phyloP scores from a whole-genome alignment of 139 green algal genomes.

The Chlamydomonas sp. region DNA sequence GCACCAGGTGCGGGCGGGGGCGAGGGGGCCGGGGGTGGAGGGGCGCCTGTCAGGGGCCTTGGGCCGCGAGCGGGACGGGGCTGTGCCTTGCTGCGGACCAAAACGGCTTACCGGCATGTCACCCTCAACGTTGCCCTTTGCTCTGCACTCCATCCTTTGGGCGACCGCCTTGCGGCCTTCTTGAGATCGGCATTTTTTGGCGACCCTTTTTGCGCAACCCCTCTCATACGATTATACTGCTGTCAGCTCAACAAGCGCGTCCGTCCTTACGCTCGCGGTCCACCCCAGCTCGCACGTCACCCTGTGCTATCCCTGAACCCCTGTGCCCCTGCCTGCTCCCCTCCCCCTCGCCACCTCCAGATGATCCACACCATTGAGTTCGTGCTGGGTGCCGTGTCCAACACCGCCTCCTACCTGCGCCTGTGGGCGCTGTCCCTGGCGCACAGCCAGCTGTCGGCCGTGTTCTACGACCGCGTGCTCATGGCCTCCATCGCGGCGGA shows the following conservation, averaged over 20 bases:
- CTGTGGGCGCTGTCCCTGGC: slow-evolving; percentile 97
- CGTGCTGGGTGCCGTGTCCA: slow-evolving; percentile 97
- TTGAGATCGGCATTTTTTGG: no score
- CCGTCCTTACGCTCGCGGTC: background rate
- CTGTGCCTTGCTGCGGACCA: no score
- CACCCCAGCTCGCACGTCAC: background rate
- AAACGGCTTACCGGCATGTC: no score
- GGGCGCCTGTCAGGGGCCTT: background rate
- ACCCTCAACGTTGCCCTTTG: no score
- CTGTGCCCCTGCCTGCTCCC: background rate
- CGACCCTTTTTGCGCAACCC: no score
- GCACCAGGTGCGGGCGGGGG: slow-evolving; percentile 38
- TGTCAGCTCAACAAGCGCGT: background rate
- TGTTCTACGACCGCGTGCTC: slow-evolving; percentile 95
- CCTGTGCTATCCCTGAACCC: background rate
- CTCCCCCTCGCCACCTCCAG: slow-evolving; percentile 40
- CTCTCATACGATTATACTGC: no score
- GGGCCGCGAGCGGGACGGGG: background rate
- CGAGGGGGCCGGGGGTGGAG: background rate
- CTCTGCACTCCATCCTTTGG: no score
- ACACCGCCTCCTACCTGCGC: slow-evolving; percentile 98
- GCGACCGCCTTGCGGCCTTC: no score
- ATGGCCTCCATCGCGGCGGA: slow-evolving; percentile 74
- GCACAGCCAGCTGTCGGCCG: slow-evolving; percentile 92
- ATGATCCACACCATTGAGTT: slow-evolving; percentile 93